These are phyloP conservation scores for Avena atlantica DNA, from an alignment of 176 grass and related monocot genomes.

Conservation along the genomic window DNA sequence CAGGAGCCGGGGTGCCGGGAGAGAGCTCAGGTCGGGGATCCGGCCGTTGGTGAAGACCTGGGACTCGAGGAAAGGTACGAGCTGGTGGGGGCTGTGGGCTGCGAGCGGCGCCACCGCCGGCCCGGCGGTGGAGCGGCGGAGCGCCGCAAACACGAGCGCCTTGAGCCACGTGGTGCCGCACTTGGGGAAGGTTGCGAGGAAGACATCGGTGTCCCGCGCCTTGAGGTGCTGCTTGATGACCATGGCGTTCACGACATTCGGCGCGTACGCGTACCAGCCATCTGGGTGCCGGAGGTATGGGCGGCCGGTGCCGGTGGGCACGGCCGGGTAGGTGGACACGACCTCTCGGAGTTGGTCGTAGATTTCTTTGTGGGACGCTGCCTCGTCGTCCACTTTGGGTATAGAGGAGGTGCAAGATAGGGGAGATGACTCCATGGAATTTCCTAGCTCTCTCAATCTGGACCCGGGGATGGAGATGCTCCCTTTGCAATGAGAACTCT, in stretches of 20 bases:
- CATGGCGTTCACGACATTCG: not conserved
- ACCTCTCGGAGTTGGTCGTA: not conserved
- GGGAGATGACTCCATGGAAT: not conserved
- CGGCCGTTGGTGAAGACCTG: not conserved
- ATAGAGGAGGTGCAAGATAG: not conserved
- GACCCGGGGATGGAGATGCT: no score
- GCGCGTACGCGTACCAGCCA: not conserved
- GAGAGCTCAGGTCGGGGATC: not conserved
- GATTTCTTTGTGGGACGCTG: conserved; percentile 4
- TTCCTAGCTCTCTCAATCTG: no score
- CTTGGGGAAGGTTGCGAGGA: conserved; percentile 48
- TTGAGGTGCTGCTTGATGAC: not conserved
- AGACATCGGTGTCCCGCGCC: not conserved
- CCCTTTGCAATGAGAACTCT: no score
- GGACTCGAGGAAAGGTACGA: conserved; percentile 3
- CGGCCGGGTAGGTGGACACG: not conserved
- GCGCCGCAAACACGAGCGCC: not conserved
- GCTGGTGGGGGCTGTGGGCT: not conserved
- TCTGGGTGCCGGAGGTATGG: not conserved
- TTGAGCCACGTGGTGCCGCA: conserved; percentile 47
- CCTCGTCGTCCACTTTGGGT: not conserved
- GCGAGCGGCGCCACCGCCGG: no score
- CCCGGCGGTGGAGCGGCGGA: not conserved
- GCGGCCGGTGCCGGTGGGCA: not conserved
- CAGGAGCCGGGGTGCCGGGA: conserved; percentile 12